Conservation (phyloP, 2,329 filamentous ascomycete species). For the Penicillium decumbens region DNA sequence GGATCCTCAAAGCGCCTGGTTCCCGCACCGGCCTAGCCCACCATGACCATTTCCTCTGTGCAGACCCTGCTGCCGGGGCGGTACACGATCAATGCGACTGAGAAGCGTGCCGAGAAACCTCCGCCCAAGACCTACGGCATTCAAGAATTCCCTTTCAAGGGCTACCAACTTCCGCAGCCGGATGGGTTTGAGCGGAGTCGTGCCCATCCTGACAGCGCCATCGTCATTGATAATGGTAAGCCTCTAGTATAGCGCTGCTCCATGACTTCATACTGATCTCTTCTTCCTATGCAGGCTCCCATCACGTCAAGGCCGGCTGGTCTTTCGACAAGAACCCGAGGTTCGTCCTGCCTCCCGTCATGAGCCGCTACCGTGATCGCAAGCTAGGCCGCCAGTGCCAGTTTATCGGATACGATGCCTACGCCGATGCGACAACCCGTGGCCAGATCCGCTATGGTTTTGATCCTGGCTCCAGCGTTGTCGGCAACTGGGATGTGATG, state of each 20-base stretch:
- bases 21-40: conserved; percentile 22
- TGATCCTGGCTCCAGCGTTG: conserved; percentile 81
- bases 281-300: conserved; percentile 62
- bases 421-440: conserved; percentile 85
- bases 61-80: conserved; percentile 37
- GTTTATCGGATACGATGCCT: conserved; percentile 89
- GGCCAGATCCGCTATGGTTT: conserved; percentile 89
- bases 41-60: conserved; percentile 45
- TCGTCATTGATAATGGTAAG: conserved; percentile 96
- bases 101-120: conserved; percentile 51
- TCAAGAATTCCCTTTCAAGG: conserved; percentile 58
- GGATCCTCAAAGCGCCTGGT: conserved; percentile 18
- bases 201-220: conserved; percentile 61
- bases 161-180: conserved; percentile 53
- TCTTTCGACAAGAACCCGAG: conserved; percentile 83
- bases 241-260: neutral
- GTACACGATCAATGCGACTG: conserved; percentile 39
- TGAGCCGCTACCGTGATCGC: conserved; percentile 91
- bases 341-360: conserved; percentile 77
- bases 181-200: conserved; percentile 70
- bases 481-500: conserved; percentile 97
- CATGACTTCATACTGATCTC: neutral
- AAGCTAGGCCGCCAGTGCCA: conserved; percentile 88
- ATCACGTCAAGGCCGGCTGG: conserved; percentile 86
- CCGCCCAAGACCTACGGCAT: conserved; percentile 52